Evolutionary conservation across 768 basidiomycete species (phyloP).

Genomic region (Leccinum imitatum): DNA sequence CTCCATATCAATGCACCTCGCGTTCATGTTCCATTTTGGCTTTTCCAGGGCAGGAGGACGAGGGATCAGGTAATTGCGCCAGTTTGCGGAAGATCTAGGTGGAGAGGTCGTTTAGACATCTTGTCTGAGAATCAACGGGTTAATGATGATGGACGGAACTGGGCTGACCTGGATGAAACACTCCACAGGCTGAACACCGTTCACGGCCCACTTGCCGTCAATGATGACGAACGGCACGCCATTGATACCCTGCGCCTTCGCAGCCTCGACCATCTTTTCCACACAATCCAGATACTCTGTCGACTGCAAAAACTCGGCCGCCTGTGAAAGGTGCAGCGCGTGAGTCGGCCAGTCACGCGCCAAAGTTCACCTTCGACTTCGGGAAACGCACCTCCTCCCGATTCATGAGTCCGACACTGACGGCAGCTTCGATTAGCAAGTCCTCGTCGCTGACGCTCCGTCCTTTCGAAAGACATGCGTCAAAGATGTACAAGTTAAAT

Average conservation of each 20-base stretch:
- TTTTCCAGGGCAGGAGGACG: not conserved
- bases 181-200: conserved; percentile 42
- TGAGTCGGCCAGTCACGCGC: not conserved
- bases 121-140: not conserved
- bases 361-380: not conserved
- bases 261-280: conserved; percentile 37
- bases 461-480: conserved; percentile 38
- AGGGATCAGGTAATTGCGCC: conserved; percentile 17
- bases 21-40: not conserved
- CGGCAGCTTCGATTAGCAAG: conserved; percentile 37
- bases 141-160: not conserved
- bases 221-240: conserved; percentile 54
- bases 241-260: conserved; percentile 41
- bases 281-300: conserved; percentile 40
- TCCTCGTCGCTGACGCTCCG: conserved; percentile 36
- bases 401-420: conserved; percentile 35
- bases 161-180: conserved; percentile 36
- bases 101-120: not conserved
- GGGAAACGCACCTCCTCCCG: conserved; percentile 32
- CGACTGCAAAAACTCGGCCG: conserved; percentile 38
- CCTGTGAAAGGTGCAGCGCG: conserved; percentile 25
- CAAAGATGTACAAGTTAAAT: conserved; percentile 38
- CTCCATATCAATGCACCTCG: not conserved
- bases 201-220: conserved; percentile 44
- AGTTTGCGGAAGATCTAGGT: conserved; percentile 33